These are phyloP conservation scores for Citrus hindsii DNA, from an alignment of 345 rosid genomes.

Conservation along the genomic window DNA sequence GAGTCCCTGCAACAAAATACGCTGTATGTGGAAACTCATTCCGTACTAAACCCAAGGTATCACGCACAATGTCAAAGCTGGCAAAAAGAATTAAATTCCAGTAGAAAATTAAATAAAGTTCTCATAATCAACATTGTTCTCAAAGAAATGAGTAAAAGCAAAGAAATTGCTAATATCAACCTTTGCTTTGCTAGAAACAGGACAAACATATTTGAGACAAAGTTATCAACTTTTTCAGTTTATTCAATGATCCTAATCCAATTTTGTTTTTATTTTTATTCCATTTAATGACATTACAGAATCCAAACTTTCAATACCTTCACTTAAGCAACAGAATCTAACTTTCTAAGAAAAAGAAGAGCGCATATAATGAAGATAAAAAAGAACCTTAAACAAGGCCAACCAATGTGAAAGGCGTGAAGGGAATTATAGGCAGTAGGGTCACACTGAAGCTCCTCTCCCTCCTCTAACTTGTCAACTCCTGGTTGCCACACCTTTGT, in stretches of 20 bases:
- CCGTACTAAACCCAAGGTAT: constrained; percentile 79
- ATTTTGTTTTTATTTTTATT: no score
- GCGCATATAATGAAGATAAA: not conserved
- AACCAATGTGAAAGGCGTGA: constrained; percentile 84
- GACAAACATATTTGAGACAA: not conserved
- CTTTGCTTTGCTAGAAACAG: not conserved
- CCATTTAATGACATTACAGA: not conserved
- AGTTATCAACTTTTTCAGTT: not conserved
- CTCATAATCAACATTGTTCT: not conserved
- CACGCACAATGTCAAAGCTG: constrained; percentile 83
- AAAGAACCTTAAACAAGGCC: constrained; percentile 91
- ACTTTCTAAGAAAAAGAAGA: not conserved
- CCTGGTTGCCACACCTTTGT: constrained; percentile 97
- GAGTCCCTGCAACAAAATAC: constrained; percentile 90
- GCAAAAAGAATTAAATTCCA: constrained; percentile 14
- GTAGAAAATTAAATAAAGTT: constrained; percentile 1
- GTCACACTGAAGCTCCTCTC: constrained; percentile 95
- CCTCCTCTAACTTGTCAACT: constrained; percentile 90
- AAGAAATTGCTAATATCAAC: not conserved
- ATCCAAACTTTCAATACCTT: not conserved
- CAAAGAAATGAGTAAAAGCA: not conserved
- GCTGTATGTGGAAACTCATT: constrained; percentile 84
- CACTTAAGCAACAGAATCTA: not conserved
- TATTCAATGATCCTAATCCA: not conserved
- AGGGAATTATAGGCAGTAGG: constrained; percentile 92